Evolutionary conservation across 176 grass and related monocot genomes (phyloP), one percentile per base, ranked within the genome.

Genomic region (Avena sativa): DNA sequence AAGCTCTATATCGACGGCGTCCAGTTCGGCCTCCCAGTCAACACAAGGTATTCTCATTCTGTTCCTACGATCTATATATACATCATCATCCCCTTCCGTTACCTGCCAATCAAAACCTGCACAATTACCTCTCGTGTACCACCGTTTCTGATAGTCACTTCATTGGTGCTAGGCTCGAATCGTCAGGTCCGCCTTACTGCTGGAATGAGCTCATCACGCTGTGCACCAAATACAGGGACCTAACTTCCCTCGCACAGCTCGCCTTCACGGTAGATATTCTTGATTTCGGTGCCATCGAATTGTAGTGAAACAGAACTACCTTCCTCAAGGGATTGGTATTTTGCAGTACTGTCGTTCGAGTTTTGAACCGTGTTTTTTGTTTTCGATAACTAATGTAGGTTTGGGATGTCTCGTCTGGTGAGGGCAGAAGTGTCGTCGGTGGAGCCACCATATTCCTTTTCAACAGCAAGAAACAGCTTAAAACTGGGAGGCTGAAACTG

Each of bases 171-270:
- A 98, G 95, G 90, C 71, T 98, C 60, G 90, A 96, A 86, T 89
- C 92, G 46, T 90, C 92, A 17, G 97, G 97, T 15, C 76, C 78
- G 9, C 89, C 83, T 4, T 96, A 91, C 82, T 91, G 83, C 74
- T 98, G 97, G 97, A 98, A 98, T 25, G 92, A 98, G 43, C 86
- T 88, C 58, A 91, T 98, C 73, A 93, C 93, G 57, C 83, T 98
- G 26, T 94, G 75, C 75, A 90, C 90, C 26, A 98, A 98, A 83
- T 98, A 98, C 87, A 91, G 94, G 71, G 97, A 98, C 85, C 82
- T 98, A 21, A 98, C 97, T 70, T 96, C 97, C 49, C 90, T 89
- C 8, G 84, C 97, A 3, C 97, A 98, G 78, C 92, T 98, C 67
- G 93, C 89, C 15, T 96, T 99, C 79, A 94, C 94, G 26, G 97